Evolutionary conservation across 2,329 filamentous ascomycete genomes (phyloP), one percentile per base, ranked within the genome.

Genomic region (Alternaria brassicicola): DNA sequence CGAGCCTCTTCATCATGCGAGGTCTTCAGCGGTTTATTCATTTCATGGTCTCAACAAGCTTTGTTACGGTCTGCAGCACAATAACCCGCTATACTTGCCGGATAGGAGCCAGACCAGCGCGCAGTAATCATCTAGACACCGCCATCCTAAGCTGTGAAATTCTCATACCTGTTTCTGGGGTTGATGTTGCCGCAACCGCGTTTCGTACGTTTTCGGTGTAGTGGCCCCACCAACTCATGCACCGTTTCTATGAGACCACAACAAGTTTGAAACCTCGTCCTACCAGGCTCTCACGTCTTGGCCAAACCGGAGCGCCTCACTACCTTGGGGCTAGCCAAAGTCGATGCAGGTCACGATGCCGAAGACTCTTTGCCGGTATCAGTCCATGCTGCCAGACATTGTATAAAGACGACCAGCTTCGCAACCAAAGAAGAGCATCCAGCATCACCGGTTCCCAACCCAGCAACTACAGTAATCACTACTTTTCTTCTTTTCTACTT

Each of bases 391-490:
- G 57, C 21, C n/a, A 19, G 25, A 49, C 43, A 13, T 51, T 55
- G 69, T 76, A 76, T 76, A 75, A 74, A 72, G 57, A 53, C 48
- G 41, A 50, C 39, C 55, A 54, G 39, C 31, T 53, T 50, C 62
- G 59, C 70, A 49, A 61, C 57, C 54, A 23, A 61, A 59, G 63
- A 67, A 69, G 52, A 61, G 46, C 68, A 76, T 75, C 55, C 68
- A 76, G 64, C 66, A 68, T 55, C 67, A 67, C 70, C 74, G 63
- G 67, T 72, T 73, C 68, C 67, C 73, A 69, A 69, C 64, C 67
- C 68, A 73, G 63, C 65, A 61, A 64, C 65, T 71, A 71, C 68
- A 73, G 58, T 71, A 74, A 75, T 74, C 66, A 68, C 66, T 69
- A 70, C 71, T 64, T 64, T 59, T 60, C 59, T 71, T 65, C 63